Evolutionary conservation across 768 basidiomycete species (phyloP), one percentile per base, ranked within the genome.

Genomic region (Punctularia strigosozonata): DNA sequence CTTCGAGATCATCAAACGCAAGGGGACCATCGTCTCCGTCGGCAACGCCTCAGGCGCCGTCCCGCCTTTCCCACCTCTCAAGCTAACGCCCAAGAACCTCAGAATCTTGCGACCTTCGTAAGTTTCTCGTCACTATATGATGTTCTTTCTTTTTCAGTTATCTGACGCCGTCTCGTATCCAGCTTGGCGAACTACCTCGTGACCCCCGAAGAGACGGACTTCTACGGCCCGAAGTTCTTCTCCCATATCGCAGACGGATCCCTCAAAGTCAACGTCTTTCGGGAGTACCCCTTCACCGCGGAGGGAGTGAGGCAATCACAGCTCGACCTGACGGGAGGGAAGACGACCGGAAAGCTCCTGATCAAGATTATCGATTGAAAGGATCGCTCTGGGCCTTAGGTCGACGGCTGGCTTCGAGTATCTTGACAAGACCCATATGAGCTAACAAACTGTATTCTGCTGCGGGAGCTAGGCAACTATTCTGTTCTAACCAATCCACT

Each of bases 11-110:
- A 66, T 86, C 48, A 74, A 75, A 48, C 69, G 88, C 28, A 95
- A 94, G 55, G 92, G 88, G 2, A 94, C 90, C 0, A 70, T 95
- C 25, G 85, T 95, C 12, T 80, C 78, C 5, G 74, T 90, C 38
- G 95, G 95, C 0, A 98, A 97, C 49, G 88, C 94, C 0, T 94
- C 89, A 5, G 91, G 91, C 2, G 59, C 80, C 5, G 82, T 87
- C 2, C 73, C 75, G 23, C 80, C 86, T 0, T 78, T 95, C 54
- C 60, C 79, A 3, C 71, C 83, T 0, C 60, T 85, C 36, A 81
- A 73, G 49, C 74, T 98, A 8, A 61, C 66, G 0, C 69, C 77
- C 43, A 98, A 91, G 65, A 92, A 94, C 48, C 53, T 94, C 46
- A 85, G 78, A 47, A 61, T 88, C 7, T 47, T 76, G 33, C 76